A percentile compares a stretch with the other conserved stretches of the same genome.
phyloP scores from a whole-genome alignment of 2,329 filamentous ascomycete species.

The Sporothrix luriei region DNA sequence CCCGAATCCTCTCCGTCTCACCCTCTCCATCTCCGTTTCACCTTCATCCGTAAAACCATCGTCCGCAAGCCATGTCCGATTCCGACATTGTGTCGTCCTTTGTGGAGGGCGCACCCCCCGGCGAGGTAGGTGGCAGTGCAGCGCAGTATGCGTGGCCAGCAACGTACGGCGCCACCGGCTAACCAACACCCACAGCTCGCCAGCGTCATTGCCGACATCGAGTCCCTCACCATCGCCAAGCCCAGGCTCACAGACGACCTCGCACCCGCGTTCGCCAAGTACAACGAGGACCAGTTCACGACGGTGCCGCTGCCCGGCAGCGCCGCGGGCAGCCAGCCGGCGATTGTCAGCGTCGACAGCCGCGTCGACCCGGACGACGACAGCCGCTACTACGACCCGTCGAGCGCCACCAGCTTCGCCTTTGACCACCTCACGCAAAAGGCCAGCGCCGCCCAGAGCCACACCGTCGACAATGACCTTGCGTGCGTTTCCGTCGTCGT shows the following conservation, averaged over 20 bases:
- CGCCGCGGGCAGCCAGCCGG: slow-evolving; percentile 71
- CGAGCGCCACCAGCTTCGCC: slow-evolving; percentile 82
- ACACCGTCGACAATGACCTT: slow-evolving; percentile 77
- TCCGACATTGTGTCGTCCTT: slow-evolving; percentile 75
- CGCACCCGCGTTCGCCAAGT: slow-evolving; percentile 82
- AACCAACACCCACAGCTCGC: slow-evolving; percentile 29
- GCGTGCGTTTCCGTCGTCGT: slow-evolving; percentile 57
- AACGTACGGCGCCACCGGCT: neutral
- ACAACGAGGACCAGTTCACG: slow-evolving; percentile 93
- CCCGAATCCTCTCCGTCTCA: neutral
- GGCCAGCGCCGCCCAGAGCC: slow-evolving; percentile 78
- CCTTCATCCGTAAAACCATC: no score
- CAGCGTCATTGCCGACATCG: slow-evolving; percentile 72
- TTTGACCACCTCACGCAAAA: slow-evolving; percentile 85
- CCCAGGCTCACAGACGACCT: slow-evolving; percentile 71
- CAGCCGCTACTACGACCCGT: slow-evolving; percentile 86
- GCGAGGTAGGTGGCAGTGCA: slow-evolving; percentile 69
- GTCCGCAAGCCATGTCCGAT: slow-evolving; percentile 36
- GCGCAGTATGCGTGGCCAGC: slow-evolving; percentile 27
- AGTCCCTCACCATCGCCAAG: slow-evolving; percentile 73
- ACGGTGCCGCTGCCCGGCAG: slow-evolving; percentile 87
- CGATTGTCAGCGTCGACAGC: slow-evolving; percentile 86
- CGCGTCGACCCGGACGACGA: slow-evolving; percentile 61
- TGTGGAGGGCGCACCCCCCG: slow-evolving; percentile 89
- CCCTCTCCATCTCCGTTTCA: neutral